These are phyloP conservation scores for Neonectria hederae DNA, from an alignment of 2,329 filamentous ascomycete species.

Conservation along the genomic window DNA sequence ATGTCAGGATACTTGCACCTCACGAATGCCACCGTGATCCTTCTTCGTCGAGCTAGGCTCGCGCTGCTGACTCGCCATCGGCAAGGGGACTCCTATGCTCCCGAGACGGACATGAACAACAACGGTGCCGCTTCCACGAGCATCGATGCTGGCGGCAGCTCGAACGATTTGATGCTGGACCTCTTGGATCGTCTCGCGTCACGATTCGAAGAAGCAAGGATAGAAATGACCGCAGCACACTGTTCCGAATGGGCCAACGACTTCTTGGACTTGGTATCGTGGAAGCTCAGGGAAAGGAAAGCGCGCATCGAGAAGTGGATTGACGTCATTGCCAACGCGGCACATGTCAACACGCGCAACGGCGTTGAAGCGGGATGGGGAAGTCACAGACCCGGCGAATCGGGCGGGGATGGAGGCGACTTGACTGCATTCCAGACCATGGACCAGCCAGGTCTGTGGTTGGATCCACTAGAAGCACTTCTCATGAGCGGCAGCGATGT, in stretches of 20 bases:
- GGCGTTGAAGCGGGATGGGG: too few species aligned
- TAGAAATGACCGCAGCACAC: constrained; percentile 18
- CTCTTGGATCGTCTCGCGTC: constrained; percentile 14
- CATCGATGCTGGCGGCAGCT: not conserved
- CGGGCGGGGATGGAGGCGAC: too few species aligned
- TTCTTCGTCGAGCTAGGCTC: constrained; percentile 16
- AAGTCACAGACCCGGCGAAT: too few species aligned
- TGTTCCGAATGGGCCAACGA: constrained; percentile 19
- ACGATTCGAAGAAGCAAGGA: constrained; percentile 20
- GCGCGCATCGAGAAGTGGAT: not conserved
- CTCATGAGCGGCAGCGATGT: too few species aligned
- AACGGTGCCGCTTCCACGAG: not conserved
- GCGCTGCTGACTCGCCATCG: not conserved
- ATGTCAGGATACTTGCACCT: constrained; percentile 17
- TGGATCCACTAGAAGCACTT: too few species aligned
- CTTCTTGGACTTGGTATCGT: constrained; percentile 17
- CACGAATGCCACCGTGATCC: constrained; percentile 8
- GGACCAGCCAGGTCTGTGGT: too few species aligned
- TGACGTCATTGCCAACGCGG: not conserved
- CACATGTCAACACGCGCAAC: too few species aligned
- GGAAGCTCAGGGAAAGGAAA: not conserved
- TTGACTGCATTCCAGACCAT: too few species aligned
- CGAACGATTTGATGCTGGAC: constrained; percentile 12
- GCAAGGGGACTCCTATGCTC: too few species aligned
- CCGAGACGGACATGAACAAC: not conserved